A percentile compares a stretch with the other conserved stretches of the same genome.
Conservation (phyloP, 306 rosid genomes). For the peach (Prunus persica) region DNA sequence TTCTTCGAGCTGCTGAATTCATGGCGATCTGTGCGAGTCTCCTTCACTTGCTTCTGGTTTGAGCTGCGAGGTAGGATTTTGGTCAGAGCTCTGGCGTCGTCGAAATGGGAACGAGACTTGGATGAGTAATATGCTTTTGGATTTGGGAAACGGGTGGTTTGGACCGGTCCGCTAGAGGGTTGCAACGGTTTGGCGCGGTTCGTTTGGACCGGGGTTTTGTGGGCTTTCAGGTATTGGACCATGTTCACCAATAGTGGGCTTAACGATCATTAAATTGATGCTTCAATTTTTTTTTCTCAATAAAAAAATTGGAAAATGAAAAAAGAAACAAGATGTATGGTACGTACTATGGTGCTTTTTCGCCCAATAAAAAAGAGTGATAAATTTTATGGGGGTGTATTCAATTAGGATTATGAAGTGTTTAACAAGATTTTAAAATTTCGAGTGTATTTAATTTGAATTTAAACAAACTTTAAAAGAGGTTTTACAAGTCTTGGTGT, state of each 20-base stretch:
- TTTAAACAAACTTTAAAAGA: too few relatives aligned
- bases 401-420: too few relatives aligned
- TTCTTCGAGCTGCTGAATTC: conserved; percentile 59
- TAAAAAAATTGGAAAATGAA: too few relatives aligned
- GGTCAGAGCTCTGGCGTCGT: neutral
- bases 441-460: too few relatives aligned
- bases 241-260: neutral
- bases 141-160: neutral
- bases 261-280: neutral
- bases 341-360: too few relatives aligned
- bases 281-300: too few relatives aligned
- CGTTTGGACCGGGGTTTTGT: neutral
- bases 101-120: neutral
- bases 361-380: too few relatives aligned
- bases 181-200: neutral
- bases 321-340: too few relatives aligned
- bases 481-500: too few relatives aligned
- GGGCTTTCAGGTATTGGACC: conserved; percentile 2
- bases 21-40: conserved; percentile 28
- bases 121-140: neutral
- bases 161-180: neutral
- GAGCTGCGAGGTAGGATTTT: conserved; percentile 32
- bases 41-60: neutral
- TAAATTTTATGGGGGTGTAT: too few relatives aligned
- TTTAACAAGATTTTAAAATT: too few relatives aligned